Base-by-base conservation (phyloP, 805 yeast species). In the Starmerella bombicola region DNA sequence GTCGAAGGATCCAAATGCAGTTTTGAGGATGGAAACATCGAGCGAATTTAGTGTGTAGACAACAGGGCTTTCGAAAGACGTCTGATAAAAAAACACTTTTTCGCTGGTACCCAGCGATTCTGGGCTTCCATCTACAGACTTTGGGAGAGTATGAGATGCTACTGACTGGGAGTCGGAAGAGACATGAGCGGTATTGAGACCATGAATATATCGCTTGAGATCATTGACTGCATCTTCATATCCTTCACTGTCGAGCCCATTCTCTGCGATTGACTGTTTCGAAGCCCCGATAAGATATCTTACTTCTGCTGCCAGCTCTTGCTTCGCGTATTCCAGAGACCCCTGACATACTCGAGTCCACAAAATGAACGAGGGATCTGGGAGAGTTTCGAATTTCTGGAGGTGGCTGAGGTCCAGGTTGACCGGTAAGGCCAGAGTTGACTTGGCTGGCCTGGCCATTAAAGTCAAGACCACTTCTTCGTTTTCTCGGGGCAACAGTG, bases 31-130 rank as follows among this genome's bases (percentile, higher is more conserved):
- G 46, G 79, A 79, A 22, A 82, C 69, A 56, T 91, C 99, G 33
- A 91, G 63, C 5, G 83, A 76, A 0, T 94, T 75, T 15, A 88
- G 62, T 34, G 82, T 79, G 57, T 64, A 84, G 45, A 71, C 69
- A 2, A 78, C 72, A 3, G 77, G 60, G 0, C 86, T 68, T 47
- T 75, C 73, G 58, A 82, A 78, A 0, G 78, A 74, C 0, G 91
- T 76, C 55, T 86, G 86, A 57, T 80, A 88, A 55, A 74, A 88
- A 57, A 71, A 83, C 55, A 64, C 28, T 10, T 21, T 18, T 8
- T 42, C 43, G 15, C 26, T 23, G 16, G 15, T n/a, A 5, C 18
- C 37, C 2, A 13, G 13, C 6, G 32, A 29, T 18, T 8, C 13
- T 12, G 34, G 16, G 8, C n/a, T 6, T 5, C 5, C n/a, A n/a